phyloP scores from a whole-genome alignment of 345 rosid species.

The Eucalyptus globulus region DNA sequence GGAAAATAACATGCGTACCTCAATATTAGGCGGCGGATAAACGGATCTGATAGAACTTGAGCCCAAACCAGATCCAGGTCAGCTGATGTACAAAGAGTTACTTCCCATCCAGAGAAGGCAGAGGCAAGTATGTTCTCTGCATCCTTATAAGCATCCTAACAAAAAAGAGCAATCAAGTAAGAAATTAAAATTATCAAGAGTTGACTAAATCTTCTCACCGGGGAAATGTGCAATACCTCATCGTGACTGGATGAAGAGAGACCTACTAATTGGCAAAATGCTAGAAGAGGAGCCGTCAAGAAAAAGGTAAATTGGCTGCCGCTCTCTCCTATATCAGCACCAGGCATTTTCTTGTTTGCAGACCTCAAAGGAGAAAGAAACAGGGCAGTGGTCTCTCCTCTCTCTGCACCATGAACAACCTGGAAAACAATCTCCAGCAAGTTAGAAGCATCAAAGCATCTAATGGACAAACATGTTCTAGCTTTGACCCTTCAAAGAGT shows the following conservation, averaged over 20 bases:
- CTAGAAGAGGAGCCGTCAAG: slow-evolving; percentile 86
- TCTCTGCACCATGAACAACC: slow-evolving; percentile 83
- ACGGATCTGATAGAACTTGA: slow-evolving; percentile 75
- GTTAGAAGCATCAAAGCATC: neutral
- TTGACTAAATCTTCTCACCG: neutral
- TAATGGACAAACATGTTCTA: neutral
- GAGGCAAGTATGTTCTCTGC: slow-evolving; percentile 72
- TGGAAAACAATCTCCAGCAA: slow-evolving; percentile 12
- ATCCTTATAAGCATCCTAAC: slow-evolving; percentile 42
- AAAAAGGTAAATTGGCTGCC: slow-evolving; percentile 94
- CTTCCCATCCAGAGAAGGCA: slow-evolving; percentile 81
- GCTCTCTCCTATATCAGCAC: slow-evolving; percentile 15
- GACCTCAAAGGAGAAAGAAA: slow-evolving; percentile 82
- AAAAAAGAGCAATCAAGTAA: neutral
- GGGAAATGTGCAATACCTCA: slow-evolving; percentile 24
- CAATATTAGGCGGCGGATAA: slow-evolving; percentile 79
- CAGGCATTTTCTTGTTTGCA: slow-evolving; percentile 27
- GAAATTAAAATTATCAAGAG: neutral
- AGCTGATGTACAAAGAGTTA: slow-evolving; percentile 63
- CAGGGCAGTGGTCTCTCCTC: slow-evolving; percentile 84
- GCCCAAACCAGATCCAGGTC: slow-evolving; percentile 93
- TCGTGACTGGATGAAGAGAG: slow-evolving; percentile 25
- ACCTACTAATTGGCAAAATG: slow-evolving; percentile 80
- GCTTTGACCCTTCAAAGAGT: neutral
- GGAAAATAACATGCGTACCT: slow-evolving; percentile 32